A percentile compares a stretch with the other conserved stretches of the same genome.
Evolutionary conservation across 129 eudicot species (phyloP).

Genomic region (Artemisia annua): DNA sequence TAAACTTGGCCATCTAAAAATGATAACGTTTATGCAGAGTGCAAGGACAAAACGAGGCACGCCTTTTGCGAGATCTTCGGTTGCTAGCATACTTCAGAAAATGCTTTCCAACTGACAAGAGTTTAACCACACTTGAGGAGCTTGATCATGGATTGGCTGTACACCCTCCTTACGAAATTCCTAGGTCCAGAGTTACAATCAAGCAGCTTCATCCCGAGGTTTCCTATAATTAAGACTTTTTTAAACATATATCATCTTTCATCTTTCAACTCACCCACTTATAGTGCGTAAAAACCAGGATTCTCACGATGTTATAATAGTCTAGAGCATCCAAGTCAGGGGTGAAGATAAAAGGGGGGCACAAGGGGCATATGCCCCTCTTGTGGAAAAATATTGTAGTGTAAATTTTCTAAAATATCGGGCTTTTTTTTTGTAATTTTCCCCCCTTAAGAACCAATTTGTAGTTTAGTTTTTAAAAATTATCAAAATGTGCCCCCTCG

Average conservation of each 20-base stretch:
- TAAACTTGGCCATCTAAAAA: not conserved
- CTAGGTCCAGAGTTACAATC: conserved; percentile 49
- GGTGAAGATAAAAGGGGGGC: too few species aligned
- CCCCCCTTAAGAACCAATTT: too few species aligned
- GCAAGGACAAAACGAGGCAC: conserved; percentile 53
- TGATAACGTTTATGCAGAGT: conserved; percentile 34
- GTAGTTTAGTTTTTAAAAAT: too few species aligned
- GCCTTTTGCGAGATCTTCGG: conserved; percentile 58
- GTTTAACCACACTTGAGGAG: conserved; percentile 54
- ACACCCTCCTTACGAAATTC: conserved; percentile 65
- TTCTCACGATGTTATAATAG: too few species aligned
- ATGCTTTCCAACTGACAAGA: conserved; percentile 51
- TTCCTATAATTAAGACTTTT: not conserved
- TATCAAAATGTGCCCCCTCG: too few species aligned
- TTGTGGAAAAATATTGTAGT: too few species aligned
- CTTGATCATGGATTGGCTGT: conserved; percentile 65
- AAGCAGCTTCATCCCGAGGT: conserved; percentile 76
- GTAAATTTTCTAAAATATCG: too few species aligned
- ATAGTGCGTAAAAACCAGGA: too few species aligned
- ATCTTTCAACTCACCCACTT: too few species aligned
- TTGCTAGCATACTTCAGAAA: conserved; percentile 73
- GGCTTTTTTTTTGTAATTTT: too few species aligned
- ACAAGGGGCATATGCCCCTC: too few species aligned
- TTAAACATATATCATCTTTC: not conserved
- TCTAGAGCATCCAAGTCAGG: too few species aligned